Evolutionary conservation across 2,329 filamentous ascomycete species (phyloP), one percentile per base, ranked within the genome.

Genomic region (Cryphonectria nitschkei): DNA sequence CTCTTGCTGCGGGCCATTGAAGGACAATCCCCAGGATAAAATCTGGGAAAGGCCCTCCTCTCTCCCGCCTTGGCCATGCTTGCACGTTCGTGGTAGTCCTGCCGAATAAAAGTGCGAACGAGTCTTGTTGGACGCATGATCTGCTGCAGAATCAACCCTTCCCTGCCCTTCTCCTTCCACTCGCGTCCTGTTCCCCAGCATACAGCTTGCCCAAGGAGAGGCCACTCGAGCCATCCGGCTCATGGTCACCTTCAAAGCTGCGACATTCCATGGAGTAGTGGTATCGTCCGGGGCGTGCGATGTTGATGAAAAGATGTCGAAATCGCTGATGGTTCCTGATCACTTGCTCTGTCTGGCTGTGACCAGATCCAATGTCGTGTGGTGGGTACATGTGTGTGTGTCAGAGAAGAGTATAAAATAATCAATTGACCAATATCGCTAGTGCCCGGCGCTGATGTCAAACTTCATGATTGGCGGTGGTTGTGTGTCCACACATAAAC

Each of bases 401-500:
- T 63, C 46, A 54, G 46, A 65, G 32, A 32, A 46, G 64, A 11
- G 50, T 43, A 50, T 26, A 26, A 26, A 34, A 68, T 52, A 50
- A 29, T 19, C 26, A 11, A 29, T 29, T 70, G 41, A 65, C 32
- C 60, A 41, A 68, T 52, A 66, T n/a, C 41, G 65, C 29, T 60
- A 58, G 26, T 34, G 50, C 61, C 68, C 22, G 65, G 52, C 37
- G 67, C 62, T 37, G 60, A 73, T 61, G 72, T 71, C 67, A 72
- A 74, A 74, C 71, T 73, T 73, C 75, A 72, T 73, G 73, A 75
- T 73, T 52, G 50, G 46, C 58, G 65, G 72, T 76, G 37, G 9
- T 8, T 72, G 26, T 32, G 52, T 58, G 68, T 76, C 74, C 68
- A 74, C 69, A 72, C 72, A 73, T 67, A 73, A 69, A 69, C 70